These are phyloP conservation scores for Colletotrichum abscissum DNA, from an alignment of 2,329 filamentous ascomycete genomes.

Conservation along the genomic window DNA sequence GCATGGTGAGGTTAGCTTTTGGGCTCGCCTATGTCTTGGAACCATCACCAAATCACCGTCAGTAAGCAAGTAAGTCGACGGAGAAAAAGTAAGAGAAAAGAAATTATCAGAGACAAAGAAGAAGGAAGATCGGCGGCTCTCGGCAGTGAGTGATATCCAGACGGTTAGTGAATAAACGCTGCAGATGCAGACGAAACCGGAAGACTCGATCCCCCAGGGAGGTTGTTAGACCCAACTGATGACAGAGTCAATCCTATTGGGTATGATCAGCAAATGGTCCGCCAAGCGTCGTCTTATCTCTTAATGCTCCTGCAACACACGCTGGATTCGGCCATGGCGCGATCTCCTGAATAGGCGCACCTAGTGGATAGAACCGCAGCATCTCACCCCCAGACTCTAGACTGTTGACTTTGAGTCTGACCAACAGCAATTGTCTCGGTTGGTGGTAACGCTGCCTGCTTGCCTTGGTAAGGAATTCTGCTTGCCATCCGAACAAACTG, in stretches of 20 bases:
- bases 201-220: neutral
- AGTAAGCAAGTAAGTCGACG: neutral
- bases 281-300: neutral
- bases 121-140: neutral
- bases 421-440: constrained; percentile 12
- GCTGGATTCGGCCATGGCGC: neutral
- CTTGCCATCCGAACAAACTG: neutral
- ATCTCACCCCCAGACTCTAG: constrained; percentile 1
- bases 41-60: neutral
- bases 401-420: neutral
- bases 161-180: neutral
- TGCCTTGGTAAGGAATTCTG: neutral
- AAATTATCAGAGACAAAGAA: constrained; percentile 2
- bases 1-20: neutral
- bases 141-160: neutral
- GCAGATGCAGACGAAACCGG: neutral
- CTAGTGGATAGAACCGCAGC: neutral
- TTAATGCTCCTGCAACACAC: neutral
- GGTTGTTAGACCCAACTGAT: neutral
- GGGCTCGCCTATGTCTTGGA: constrained; percentile 11
- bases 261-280: neutral
- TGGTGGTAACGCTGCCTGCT: neutral
- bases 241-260: neutral
- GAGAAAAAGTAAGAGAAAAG: neutral
- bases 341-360: neutral